Conservation (phyloP, 352 stramenopile genomes). For the Thalassiosira mediterranea region DNA sequence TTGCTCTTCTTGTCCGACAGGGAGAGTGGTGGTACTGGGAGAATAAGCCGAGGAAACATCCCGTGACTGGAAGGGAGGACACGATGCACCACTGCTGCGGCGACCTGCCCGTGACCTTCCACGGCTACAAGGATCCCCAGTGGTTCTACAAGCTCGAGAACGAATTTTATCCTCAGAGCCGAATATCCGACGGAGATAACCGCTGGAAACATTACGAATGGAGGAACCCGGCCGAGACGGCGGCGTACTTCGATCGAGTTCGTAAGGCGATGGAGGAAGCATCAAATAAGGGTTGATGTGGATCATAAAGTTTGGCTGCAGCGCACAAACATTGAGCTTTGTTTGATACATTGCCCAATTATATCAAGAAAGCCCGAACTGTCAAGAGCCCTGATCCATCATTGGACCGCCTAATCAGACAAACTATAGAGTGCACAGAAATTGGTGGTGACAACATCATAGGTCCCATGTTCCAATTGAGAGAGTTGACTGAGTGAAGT, state of each 20-base stretch:
- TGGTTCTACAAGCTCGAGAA: conserved; percentile 45
- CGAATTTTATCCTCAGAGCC: conserved; percentile 27
- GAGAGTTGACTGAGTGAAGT: too few relatives aligned
- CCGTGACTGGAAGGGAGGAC: conserved; percentile 23
- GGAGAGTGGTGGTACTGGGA: conserved; percentile 29
- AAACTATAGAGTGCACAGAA: too few relatives aligned
- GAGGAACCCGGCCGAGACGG: conserved; percentile 27
- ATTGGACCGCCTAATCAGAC: too few relatives aligned
- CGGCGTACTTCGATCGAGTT: conserved; percentile 41
- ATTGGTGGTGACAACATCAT: too few relatives aligned
- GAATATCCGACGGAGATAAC: neutral
- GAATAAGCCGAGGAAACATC: conserved; percentile 40
- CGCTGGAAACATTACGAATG: conserved; percentile 26
- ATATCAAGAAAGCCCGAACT: too few relatives aligned
- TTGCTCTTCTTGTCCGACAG: neutral
- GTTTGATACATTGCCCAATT: too few relatives aligned
- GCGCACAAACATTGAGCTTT: too few relatives aligned
- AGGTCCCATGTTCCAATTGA: too few relatives aligned
- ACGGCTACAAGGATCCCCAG: conserved; percentile 47
- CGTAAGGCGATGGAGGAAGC: conserved; percentile 29
- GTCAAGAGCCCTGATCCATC: too few relatives aligned
- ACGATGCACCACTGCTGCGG: conserved; percentile 47
- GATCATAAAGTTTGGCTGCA: too few relatives aligned
- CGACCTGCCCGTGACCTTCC: conserved; percentile 42
- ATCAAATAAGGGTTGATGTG: too few relatives aligned